Base-by-base conservation (phyloP, 495 filamentous ascomycete species). In the Hypoxylon lenormandii region DNA sequence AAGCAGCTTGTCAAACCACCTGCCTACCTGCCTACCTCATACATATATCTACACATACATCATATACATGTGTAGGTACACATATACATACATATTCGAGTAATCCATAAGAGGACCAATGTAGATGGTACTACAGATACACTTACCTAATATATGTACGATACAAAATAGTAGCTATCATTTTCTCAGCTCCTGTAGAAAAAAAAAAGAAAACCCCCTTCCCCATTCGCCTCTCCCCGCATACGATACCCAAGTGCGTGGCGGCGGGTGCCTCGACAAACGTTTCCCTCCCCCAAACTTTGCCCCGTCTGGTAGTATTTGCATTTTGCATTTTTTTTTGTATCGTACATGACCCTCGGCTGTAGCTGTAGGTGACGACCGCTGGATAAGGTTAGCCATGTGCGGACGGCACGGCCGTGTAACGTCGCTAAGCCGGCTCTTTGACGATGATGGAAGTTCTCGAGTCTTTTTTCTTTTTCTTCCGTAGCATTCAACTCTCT, bases 301-400 rank as follows among this genome's bases (percentile, higher is more conserved):
- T 48, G n/a, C 23, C 23, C 2, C 23, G 5, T 26, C 23, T 26
- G 23, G 23, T 37, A 33, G 23, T 37, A 33, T 49, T 33, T 52
- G 40, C 47, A 19, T 55, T 45, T 21, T 16, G 28, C 52, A 60
- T n/a, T n/a, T n/a, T n/a, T 57, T 55, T 45, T 7, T 52, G 21
- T 38, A 37, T 38, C 22, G n/a, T 28, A 37, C 22, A 48, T 26
- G 4, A 18, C 18, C 49, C 3, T 52, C 37, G 59, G 58, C 42
- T 53, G 30, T 54, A 61, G 58, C 42, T 53, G 30, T 54, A 61
- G 21, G 68, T 49, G 62, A 48, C 37, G 45, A 53, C 52, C 52
- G 61, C 68, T 70, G 55, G 49, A 62, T 66, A 61, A 66, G 61
- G 68, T 66, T 70, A 66, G 61, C 51, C 60, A 70, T 61, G 62